These are phyloP conservation scores for Sporothrix brunneoviolacea DNA, from an alignment of 2,329 filamentous ascomycete genomes.

Conservation along the genomic window DNA sequence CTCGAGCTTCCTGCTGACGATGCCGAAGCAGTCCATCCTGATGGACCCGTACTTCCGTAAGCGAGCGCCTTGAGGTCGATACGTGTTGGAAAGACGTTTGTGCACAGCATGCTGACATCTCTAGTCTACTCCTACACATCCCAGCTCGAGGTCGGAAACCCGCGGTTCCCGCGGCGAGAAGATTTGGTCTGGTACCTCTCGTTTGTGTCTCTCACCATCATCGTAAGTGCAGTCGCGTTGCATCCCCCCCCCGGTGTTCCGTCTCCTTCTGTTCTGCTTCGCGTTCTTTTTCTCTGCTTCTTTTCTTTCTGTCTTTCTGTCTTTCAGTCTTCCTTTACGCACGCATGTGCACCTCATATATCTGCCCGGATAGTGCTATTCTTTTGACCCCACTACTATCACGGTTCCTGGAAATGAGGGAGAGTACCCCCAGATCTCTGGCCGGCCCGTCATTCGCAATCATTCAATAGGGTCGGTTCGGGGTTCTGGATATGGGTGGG, in stretches of 20 bases:
- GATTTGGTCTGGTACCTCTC: slow-evolving; percentile 75
- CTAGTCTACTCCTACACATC: slow-evolving; percentile 71
- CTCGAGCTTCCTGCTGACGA: slow-evolving; percentile 37
- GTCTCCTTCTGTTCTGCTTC: slow-evolving; percentile 17
- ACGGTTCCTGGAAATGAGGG: slow-evolving; percentile 80
- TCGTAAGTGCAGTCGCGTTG: slow-evolving; percentile 57
- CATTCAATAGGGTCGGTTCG: slow-evolving; percentile 47
- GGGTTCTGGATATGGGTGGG: slow-evolving; percentile 69
- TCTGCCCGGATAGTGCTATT: slow-evolving; percentile 69
- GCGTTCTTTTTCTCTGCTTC: slow-evolving; percentile 20
- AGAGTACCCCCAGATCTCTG: slow-evolving; percentile 64
- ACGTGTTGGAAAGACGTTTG: too few species aligned
- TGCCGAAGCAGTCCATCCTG: slow-evolving; percentile 45
- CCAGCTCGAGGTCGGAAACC: slow-evolving; percentile 63
- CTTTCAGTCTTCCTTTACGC: background rate
- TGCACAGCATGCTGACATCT: too few species aligned
- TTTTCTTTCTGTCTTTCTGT: slow-evolving; percentile 4
- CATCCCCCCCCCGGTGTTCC: too few species aligned
- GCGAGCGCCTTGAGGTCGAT: too few species aligned
- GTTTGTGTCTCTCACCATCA: slow-evolving; percentile 63
- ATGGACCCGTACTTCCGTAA: slow-evolving; percentile 68
- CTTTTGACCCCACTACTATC: slow-evolving; percentile 59
- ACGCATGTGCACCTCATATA: slow-evolving; percentile 48
- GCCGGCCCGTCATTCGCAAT: slow-evolving; percentile 60
- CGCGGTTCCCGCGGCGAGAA: slow-evolving; percentile 67